Evolutionary conservation across 2,329 filamentous ascomycete genomes (phyloP), one percentile per base, ranked within the genome.

Genomic region (Phaeosphaeria sp.): DNA sequence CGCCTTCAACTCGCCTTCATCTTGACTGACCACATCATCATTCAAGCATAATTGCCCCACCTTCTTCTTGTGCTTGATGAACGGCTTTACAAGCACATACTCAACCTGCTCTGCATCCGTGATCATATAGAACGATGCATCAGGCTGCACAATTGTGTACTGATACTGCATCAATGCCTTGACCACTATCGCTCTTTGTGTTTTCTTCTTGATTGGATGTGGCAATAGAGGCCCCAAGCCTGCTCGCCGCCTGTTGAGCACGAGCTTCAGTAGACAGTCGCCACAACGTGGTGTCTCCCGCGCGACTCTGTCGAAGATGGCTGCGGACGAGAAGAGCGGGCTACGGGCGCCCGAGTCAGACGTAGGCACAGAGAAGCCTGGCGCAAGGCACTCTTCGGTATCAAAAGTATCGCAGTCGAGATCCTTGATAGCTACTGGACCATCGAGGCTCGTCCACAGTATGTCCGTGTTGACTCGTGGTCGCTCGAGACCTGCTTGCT

Each of bases 41-140:
- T 80, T 80, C 21, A 80, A 65, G 51, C 78, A 81, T 36, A 78
- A 74, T 57, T 80, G 78, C 1, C 77, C 77, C 0, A 64, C 67
- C 51, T 75, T 74, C 51, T 74, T 75, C 22, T 69, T 67, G 21
- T 74, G 56, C 57, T 69, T 71, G 42, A 78, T 69, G 30, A 74
- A 72, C 15, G 76, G 68, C 30, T 79, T 76, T 6, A 80, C 65
- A 6, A 79, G 61, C 18, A 75, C 68, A 18, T 72, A 73, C 58
- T 78, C 70, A 0, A 76, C 77, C 56, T 81, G 77, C 60, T 81
- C 78, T 1, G 78, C 77, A 64, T 80, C 79, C 25, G 77, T 80
- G 50, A 81, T 66, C 78, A 81, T 80, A 48, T 77, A 73, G 60
- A 79, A 81, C 46, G 69, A 68, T 3, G 77, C 76, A 61, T 80